Evolutionary conservation across 306 rosid species (phyloP).

Genomic region (Dicorynia guianensis): DNA sequence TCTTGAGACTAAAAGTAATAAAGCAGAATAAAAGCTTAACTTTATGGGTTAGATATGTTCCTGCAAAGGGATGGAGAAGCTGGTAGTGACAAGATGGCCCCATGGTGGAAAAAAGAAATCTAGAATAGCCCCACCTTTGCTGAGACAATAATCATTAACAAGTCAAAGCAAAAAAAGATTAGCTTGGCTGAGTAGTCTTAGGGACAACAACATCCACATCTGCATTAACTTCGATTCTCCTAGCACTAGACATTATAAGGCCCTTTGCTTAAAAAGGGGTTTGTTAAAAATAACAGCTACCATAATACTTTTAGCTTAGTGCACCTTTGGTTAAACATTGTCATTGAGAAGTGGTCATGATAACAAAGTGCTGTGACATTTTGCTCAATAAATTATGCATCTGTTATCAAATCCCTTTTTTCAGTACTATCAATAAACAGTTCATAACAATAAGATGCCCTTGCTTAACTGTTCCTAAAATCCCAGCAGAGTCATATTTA

Average conservation of each 20-base stretch:
- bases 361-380: not conserved
- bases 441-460: not conserved
- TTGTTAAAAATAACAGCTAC: slow-evolving; percentile 31
- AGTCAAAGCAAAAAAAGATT: slow-evolving; percentile 36
- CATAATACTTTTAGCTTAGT: slow-evolving; percentile 27
- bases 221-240: slow-evolving; percentile 40
- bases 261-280: slow-evolving; percentile 38
- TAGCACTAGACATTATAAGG: slow-evolving; percentile 39
- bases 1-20: slow-evolving; percentile 20
- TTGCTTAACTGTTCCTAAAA: not conserved
- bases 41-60: slow-evolving; percentile 34
- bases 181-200: slow-evolving; percentile 23
- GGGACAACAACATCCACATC: slow-evolving; percentile 45
- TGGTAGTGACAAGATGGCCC: slow-evolving; percentile 25
- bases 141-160: slow-evolving; percentile 27
- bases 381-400: slow-evolving; percentile 24
- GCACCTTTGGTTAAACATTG: slow-evolving; percentile 33
- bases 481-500: slow-evolving; percentile 16
- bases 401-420: slow-evolving; percentile 22
- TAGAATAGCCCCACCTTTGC: slow-evolving; percentile 46
- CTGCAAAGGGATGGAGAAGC: slow-evolving; percentile 26
- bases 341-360: slow-evolving; percentile 28
- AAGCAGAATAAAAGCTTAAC: slow-evolving; percentile 18
- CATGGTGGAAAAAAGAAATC: slow-evolving; percentile 41
- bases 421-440: slow-evolving; percentile 35